Conservation (phyloP, 2,329 filamentous ascomycete genomes). For the Fusarium sp. region DNA sequence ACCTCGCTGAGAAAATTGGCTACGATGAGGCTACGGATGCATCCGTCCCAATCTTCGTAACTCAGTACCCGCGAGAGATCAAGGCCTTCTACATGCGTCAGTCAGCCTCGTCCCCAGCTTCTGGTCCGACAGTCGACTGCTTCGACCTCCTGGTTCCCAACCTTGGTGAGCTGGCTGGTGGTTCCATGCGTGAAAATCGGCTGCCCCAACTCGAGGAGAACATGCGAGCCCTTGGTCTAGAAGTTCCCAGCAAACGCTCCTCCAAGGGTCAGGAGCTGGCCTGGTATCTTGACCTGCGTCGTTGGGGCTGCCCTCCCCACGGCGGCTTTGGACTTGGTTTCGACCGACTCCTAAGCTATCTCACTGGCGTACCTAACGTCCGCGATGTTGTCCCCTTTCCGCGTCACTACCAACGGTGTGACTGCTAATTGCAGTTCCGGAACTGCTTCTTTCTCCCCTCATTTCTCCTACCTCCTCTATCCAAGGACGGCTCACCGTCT, state of each 20-base stretch:
- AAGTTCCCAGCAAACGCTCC: constrained; percentile 55
- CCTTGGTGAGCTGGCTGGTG: constrained; percentile 88
- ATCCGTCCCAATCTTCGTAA: constrained; percentile 85
- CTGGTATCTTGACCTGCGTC: constrained; percentile 91
- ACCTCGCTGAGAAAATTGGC: constrained; percentile 79
- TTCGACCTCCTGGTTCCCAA: constrained; percentile 92
- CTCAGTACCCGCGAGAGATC: constrained; percentile 87
- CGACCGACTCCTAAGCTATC: constrained; percentile 87
- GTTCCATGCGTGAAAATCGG: constrained; percentile 90
- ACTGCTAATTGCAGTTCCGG: constrained; percentile 61
- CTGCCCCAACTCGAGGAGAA: constrained; percentile 75
- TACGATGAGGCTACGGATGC: constrained; percentile 62
- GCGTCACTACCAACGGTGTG: constrained; percentile 76
- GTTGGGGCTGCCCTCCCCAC: constrained; percentile 92
- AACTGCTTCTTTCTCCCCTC: constrained; percentile 6
- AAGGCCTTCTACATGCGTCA: constrained; percentile 87
- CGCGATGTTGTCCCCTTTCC: constrained; percentile 91
- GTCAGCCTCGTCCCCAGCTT: constrained; percentile 49
- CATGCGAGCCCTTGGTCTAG: constrained; percentile 79
- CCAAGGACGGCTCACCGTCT: constrained; percentile 10
- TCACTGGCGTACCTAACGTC: constrained; percentile 85
- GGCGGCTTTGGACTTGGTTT: constrained; percentile 94
- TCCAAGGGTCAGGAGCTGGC: constrained; percentile 63
- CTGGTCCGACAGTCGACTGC: constrained; percentile 79
- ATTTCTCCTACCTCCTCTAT: background rate